Evolutionary conservation across 805 yeast species (phyloP).

Genomic region (Suhomyces pyralidae): DNA sequence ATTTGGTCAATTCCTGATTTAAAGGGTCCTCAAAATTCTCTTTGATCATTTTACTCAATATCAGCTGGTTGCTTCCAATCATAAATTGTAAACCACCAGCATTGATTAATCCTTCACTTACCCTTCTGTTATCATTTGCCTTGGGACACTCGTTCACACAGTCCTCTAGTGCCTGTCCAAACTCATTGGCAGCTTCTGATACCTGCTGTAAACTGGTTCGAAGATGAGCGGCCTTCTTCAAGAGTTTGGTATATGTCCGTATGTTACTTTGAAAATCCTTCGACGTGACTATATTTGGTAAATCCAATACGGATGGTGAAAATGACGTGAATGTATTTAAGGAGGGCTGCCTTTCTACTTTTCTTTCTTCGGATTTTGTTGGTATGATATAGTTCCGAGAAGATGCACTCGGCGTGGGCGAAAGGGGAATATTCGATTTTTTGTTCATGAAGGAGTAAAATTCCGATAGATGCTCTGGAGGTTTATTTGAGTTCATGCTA

Average conservation of each 20-base stretch:
- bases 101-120: conserved; percentile 60
- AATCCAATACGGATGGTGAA: conserved; percentile 53
- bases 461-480: conserved; percentile 58
- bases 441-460: conserved; percentile 51
- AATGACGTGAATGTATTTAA: conserved; percentile 44
- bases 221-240: conserved; percentile 47
- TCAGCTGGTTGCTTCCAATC: conserved; percentile 72
- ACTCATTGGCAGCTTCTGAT: conserved; percentile 62
- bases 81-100: conserved; percentile 78
- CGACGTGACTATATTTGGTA: conserved; percentile 58
- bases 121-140: conserved; percentile 21
- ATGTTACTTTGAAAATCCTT: conserved; percentile 55
- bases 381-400: conserved; percentile 7
- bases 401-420: conserved; percentile 12
- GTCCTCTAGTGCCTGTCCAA: conserved; percentile 67
- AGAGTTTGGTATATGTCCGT: conserved; percentile 45
- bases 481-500: conserved; percentile 9
- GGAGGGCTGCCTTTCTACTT: conserved; percentile 27
- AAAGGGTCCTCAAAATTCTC: conserved; percentile 57
- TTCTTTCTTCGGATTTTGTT: conserved; percentile 3
- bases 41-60: conserved; percentile 57
- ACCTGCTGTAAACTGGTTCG: conserved; percentile 44
- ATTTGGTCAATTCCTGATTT: conserved; percentile 39
- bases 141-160: conserved; percentile 25
- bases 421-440: conserved; percentile 9